Evolutionary conservation across 768 basidiomycete species (phyloP).

Genomic region (Macrolepiota fuliginosa): DNA sequence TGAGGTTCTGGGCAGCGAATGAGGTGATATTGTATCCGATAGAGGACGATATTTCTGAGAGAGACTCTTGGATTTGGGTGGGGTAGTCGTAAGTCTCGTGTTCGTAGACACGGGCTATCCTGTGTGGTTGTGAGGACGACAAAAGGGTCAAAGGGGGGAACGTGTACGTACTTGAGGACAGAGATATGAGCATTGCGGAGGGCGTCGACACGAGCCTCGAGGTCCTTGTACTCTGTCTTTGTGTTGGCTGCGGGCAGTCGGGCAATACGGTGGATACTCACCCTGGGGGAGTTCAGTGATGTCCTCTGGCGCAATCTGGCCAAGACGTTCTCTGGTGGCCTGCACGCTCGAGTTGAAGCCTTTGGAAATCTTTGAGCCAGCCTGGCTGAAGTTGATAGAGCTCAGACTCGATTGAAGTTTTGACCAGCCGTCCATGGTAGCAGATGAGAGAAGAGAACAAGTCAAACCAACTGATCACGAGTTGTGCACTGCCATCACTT

Average conservation of each 20-base stretch:
- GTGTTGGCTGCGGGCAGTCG: background rate
- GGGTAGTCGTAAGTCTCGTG: constrained; percentile 89
- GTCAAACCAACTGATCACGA: background rate
- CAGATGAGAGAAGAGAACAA: constrained; percentile 7
- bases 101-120: constrained; percentile 88
- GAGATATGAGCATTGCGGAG: constrained; percentile 74
- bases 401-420: constrained; percentile 64
- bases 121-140: constrained; percentile 25
- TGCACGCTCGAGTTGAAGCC: constrained; percentile 81
- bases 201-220: constrained; percentile 93
- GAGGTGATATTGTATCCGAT: constrained; percentile 75
- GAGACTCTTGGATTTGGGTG: constrained; percentile 80
- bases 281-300: constrained; percentile 94
- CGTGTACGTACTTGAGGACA: constrained; percentile 68
- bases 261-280: constrained; percentile 24
- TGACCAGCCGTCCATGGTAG: constrained; percentile 60
- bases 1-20: constrained; percentile 86
- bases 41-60: constrained; percentile 66
- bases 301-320: constrained; percentile 86
- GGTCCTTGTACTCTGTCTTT: constrained; percentile 87
- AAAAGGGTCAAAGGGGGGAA: background rate
- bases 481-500: constrained; percentile 1
- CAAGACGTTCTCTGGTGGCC: constrained; percentile 84
- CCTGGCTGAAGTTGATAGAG: constrained; percentile 69
- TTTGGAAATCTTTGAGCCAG: constrained; percentile 73